phyloP scores from a whole-genome alignment of 1,139 yeast genomes.

The Scheffersomyces insectosa region DNA sequence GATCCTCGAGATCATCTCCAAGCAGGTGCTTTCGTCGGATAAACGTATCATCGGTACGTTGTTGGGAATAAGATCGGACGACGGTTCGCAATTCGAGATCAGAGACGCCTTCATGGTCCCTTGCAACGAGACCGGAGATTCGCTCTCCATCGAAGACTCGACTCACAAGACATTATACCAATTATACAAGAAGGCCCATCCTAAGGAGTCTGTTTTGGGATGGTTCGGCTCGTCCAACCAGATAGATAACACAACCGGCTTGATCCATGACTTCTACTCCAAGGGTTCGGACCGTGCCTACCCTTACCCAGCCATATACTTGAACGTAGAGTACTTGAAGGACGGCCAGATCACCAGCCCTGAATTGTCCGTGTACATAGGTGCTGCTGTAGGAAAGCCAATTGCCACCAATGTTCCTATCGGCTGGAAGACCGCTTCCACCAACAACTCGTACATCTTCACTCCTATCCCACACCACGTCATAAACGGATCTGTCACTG shows the following conservation, averaged over 20 bases:
- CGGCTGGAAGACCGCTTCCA: slow-evolving; percentile 45
- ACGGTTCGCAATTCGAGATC: slow-evolving; percentile 76
- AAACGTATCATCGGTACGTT: slow-evolving; percentile 81
- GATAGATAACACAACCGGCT: slow-evolving; percentile 75
- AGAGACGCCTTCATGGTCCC: slow-evolving; percentile 83
- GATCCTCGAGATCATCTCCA: slow-evolving; percentile 52
- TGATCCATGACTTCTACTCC: slow-evolving; percentile 81
- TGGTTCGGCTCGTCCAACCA: slow-evolving; percentile 77
- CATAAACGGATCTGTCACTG: slow-evolving; percentile 57
- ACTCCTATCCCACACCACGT: slow-evolving; percentile 75
- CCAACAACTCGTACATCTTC: slow-evolving; percentile 62
- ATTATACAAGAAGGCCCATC: slow-evolving; percentile 76
- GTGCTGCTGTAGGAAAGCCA: slow-evolving; percentile 69
- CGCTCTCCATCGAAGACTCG: slow-evolving; percentile 72
- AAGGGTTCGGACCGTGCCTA: slow-evolving; percentile 68
- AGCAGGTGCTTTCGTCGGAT: slow-evolving; percentile 42
- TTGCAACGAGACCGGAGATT: slow-evolving; percentile 73
- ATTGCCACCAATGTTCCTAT: slow-evolving; percentile 40
- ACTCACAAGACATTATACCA: slow-evolving; percentile 72
- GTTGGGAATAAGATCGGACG: slow-evolving; percentile 81
- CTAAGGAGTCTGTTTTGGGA: slow-evolving; percentile 78
- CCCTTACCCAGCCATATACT: slow-evolving; percentile 79
- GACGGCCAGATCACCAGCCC: slow-evolving; percentile 38
- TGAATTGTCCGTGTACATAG: slow-evolving; percentile 66
- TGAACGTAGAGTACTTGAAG: slow-evolving; percentile 53